phyloP scores from a whole-genome alignment of 176 grass and related monocot genomes.

The Rhipidocladum racemiflorum region DNA sequence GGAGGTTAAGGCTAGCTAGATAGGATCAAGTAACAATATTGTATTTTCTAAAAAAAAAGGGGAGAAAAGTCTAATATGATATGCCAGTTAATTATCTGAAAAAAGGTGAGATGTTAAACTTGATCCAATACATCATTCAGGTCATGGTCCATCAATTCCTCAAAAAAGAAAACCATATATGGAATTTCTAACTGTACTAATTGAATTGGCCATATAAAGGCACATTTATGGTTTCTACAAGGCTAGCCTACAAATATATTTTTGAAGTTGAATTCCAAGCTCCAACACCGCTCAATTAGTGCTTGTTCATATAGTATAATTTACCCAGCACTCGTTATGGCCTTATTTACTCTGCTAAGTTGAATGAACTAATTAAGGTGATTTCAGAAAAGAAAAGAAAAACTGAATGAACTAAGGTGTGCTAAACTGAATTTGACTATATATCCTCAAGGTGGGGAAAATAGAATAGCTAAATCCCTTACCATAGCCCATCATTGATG shows the following conservation, averaged over 20 bases:
- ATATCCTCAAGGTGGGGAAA: too few species aligned
- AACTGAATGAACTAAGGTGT: too few species aligned
- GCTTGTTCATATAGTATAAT: too few species aligned
- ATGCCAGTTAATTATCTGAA: background rate
- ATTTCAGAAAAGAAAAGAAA: too few species aligned
- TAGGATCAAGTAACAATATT: slow-evolving; percentile 13
- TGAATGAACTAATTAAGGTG: too few species aligned
- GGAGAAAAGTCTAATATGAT: background rate
- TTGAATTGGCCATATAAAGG: background rate
- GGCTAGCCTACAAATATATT: background rate
- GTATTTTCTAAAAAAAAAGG: background rate
- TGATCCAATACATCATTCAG: background rate
- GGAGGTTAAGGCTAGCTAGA: slow-evolving; percentile 28
- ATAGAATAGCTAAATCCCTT: too few species aligned
- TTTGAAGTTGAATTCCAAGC: too few species aligned
- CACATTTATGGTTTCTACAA: background rate
- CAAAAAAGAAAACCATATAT: background rate
- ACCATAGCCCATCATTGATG: too few species aligned
- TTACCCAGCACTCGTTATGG: too few species aligned
- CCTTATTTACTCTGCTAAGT: too few species aligned
- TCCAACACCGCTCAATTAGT: background rate
- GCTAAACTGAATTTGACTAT: too few species aligned
- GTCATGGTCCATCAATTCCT: background rate
- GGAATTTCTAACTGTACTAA: background rate
- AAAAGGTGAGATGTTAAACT: background rate